Base-by-base conservation (phyloP, 2,329 filamentous ascomycete genomes). In the Colletotrichum tofieldiae region DNA sequence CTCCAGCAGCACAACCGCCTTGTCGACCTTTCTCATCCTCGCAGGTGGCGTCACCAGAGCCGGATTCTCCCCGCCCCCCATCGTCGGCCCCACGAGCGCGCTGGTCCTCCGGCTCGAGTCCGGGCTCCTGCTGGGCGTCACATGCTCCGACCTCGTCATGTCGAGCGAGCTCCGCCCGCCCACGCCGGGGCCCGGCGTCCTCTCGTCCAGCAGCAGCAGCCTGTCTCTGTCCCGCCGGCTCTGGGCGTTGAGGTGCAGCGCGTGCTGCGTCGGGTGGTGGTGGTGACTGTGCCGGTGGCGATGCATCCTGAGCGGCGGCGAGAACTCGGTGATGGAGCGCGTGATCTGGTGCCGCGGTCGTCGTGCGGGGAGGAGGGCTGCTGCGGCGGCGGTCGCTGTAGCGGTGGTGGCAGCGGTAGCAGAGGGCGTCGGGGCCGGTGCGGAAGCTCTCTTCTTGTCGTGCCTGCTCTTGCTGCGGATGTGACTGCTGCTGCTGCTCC, bases 311-410 rank as follows among this genome's bases (percentile, higher is more conserved):
- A 83, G 81, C 29, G 88, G 86, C 45, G 86, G 84, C 32, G 87
- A 83, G 63, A 89, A 76, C 74, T 90, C 88, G 55, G 86, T 86
- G 71, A 90, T 84, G 58, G 90, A 91, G 43, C 88, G 86, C 72
- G 84, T 87, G 72, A 90, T 82, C 75, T 88, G 87, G 75, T 89
- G 89, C 71, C 85, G 85, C 79, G 71, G 66, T 51, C 65, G 51
- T 43, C 65, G 65, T 14, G 59, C 65, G 37, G 69, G 69, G 16
- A 64, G 65, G 11, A 64, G 65, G 12, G 59, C 56, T n/a, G 63
- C 67, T 16, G 67, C 65, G 18, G 65, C 52, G 41, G 59, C 68
- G 23, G 65, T 52, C n/a, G 54, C 62, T 1, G 67, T 59, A 3
- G 62, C 29, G 45, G 60, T 65, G 35, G 67, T 39, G 43, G 67